A percentile compares a stretch with the other conserved stretches of the same genome.
These are phyloP conservation scores for Solanum medicagineum DNA, from an alignment of 257 asterid genomes.

Conservation along the genomic window DNA sequence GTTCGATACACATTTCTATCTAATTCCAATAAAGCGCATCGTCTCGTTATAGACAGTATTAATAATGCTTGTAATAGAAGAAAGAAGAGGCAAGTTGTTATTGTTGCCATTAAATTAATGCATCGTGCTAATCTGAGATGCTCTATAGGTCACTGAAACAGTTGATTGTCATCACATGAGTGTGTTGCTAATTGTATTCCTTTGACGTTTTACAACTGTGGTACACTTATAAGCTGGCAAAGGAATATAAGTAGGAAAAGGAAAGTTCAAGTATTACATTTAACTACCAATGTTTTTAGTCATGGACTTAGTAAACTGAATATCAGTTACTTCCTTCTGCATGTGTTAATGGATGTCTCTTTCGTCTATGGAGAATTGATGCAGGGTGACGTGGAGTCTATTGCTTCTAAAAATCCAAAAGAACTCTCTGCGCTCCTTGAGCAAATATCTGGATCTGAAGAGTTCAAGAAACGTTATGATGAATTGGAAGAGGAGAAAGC, in stretches of 20 bases:
- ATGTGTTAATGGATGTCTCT: not conserved
- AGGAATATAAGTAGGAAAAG: not conserved
- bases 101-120: not conserved
- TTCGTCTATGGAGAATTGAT: not conserved
- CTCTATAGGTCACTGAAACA: not conserved
- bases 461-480: conserved; percentile 65
- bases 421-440: conserved; percentile 80
- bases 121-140: not conserved
- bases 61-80: not conserved
- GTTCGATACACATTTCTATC: not conserved
- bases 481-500: conserved; percentile 77
- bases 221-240: not conserved
- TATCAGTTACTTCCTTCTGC: not conserved
- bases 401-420: conserved; percentile 92
- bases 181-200: not conserved
- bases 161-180: not conserved
- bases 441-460: conserved; percentile 97
- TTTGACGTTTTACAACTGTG: not conserved
- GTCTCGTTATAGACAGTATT: not conserved
- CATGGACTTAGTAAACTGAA: not conserved
- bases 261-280: not conserved
- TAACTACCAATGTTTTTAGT: not conserved
- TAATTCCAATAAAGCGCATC: not conserved
- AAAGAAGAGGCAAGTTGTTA: not conserved
- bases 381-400: conserved; percentile 98